Percentiles rank a stretch among this genome's conserved stretches.
Conservation (phyloP, 2,329 filamentous ascomycete genomes). For the Cladobotryum protrusum region DNA sequence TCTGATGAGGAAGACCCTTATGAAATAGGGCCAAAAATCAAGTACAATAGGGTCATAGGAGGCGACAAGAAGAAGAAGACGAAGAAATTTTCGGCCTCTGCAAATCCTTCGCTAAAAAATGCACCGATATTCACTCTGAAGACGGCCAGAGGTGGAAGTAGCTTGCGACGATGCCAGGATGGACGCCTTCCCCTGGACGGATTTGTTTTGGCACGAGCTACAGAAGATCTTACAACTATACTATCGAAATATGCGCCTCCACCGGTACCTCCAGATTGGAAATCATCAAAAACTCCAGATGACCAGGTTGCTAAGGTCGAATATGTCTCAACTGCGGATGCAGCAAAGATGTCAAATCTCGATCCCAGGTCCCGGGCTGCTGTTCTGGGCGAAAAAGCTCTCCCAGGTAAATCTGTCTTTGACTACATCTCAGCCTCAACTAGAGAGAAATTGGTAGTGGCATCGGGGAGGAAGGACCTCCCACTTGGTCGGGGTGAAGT, state of each 20-base stretch:
- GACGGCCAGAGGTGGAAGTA: conserved; percentile 23
- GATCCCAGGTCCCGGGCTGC: conserved; percentile 72
- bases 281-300: conserved; percentile 45
- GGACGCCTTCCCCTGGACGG: conserved; percentile 73
- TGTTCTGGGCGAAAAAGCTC: conserved; percentile 66
- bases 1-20: conserved; percentile 96
- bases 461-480: conserved; percentile 69
- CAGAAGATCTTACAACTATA: conserved; percentile 30
- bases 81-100: conserved; percentile 38
- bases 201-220: conserved; percentile 62
- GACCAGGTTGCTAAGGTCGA: conserved; percentile 7
- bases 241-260: conserved; percentile 53
- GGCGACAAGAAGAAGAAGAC: conserved; percentile 75
- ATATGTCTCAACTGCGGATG: conserved; percentile 66
- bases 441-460: conserved; percentile 67
- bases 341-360: conserved; percentile 68
- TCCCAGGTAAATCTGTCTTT: conserved; percentile 92
- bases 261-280: conserved; percentile 67
- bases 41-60: conserved; percentile 75
- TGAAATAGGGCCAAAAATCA: conserved; percentile 83
- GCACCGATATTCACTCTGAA: conserved; percentile 74
- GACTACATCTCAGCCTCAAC: conserved; percentile 79
- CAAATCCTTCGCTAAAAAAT: conserved; percentile 58
- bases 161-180: conserved; percentile 66
- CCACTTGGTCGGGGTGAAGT: conserved; percentile 73